Conservation (phyloP, 2,329 filamentous ascomycete genomes). For the Ophiostoma perfectum region DNA sequence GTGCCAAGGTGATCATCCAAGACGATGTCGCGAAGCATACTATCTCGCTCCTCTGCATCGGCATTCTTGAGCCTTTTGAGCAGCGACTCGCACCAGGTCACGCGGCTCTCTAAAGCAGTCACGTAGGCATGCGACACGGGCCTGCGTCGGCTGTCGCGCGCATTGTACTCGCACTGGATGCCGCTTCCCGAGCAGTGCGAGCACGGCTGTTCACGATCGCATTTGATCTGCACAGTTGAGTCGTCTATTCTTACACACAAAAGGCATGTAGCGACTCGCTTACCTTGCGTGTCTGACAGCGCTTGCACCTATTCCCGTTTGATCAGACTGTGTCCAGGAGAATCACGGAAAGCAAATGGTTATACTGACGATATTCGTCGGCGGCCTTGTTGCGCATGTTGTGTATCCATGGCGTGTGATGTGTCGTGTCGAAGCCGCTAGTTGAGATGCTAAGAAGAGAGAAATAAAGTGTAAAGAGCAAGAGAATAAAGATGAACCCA, state of each 20-base stretch:
- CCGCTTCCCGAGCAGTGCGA: not conserved
- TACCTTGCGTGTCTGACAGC: constrained; percentile 1
- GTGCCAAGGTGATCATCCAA: not conserved
- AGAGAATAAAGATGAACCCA: not conserved
- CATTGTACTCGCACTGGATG: not conserved
- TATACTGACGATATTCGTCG: constrained; percentile 5
- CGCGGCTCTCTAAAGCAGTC: not conserved
- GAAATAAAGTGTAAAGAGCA: too few species aligned
- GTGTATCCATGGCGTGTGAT: not conserved
- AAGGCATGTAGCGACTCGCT: not conserved
- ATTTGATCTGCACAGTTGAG: not conserved
- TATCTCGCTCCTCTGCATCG: not conserved
- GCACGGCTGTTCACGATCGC: constrained; percentile 1
- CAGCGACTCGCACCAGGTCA: constrained; percentile 2
- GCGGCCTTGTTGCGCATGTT: not conserved
- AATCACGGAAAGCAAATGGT: not conserved
- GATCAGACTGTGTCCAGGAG: not conserved
- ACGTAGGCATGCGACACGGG: not conserved
- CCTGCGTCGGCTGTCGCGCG: not conserved
- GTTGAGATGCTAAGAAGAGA: not conserved
- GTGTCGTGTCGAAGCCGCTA: not conserved
- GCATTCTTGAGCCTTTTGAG: not conserved
- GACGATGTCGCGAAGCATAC: not conserved
- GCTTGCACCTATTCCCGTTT: not conserved
- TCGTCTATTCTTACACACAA: not conserved